phyloP scores from a whole-genome alignment of 257 asterid species.

The Coffea eugenioides region DNA sequence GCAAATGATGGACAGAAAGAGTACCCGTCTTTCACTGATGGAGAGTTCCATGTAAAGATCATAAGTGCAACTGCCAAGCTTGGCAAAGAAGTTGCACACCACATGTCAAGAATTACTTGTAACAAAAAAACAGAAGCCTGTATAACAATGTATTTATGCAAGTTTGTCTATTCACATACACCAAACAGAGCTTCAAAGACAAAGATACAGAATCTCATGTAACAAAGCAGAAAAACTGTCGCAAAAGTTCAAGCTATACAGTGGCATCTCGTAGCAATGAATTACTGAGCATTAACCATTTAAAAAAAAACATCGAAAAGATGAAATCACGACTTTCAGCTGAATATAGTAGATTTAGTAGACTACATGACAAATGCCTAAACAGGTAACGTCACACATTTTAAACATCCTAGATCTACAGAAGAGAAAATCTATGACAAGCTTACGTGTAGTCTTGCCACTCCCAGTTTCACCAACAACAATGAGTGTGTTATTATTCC shows the following conservation, averaged over 20 bases:
- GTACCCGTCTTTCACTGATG: neutral
- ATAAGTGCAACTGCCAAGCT: neutral
- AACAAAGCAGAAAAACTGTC: neutral
- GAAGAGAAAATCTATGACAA: neutral
- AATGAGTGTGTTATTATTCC: constrained; percentile 67
- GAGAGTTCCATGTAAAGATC: neutral
- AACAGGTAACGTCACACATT: neutral
- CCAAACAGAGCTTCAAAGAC: neutral
- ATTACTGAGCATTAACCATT: neutral
- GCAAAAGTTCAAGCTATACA: neutral
- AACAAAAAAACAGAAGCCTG: neutral
- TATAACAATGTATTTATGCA: neutral
- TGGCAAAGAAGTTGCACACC: neutral
- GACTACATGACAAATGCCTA: neutral
- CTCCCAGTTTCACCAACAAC: constrained; percentile 98
- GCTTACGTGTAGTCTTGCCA: constrained; percentile 98
- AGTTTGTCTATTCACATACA: neutral
- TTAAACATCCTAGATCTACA: neutral
- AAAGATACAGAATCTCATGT: neutral
- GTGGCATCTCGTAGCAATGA: neutral
- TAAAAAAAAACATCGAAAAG: neutral
- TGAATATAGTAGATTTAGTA: neutral
- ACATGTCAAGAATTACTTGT: no score
- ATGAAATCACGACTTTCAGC: neutral
- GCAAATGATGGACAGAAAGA: neutral